These are phyloP conservation scores for Myrica gale DNA, from an alignment of 306 rosid species.

Conservation along the genomic window DNA sequence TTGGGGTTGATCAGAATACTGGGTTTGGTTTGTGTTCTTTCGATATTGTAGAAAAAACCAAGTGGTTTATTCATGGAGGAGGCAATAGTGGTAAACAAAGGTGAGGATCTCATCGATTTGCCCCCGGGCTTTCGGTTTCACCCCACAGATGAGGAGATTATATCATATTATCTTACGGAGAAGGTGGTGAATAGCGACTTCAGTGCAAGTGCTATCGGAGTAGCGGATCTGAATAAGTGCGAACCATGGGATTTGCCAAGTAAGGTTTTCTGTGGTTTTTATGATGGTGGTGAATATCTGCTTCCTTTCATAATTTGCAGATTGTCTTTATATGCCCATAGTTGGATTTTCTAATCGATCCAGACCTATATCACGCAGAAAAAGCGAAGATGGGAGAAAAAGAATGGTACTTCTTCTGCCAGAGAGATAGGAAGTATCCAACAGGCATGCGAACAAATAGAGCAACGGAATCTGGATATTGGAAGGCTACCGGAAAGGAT, in stretches of 20 bases:
- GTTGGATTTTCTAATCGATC: neutral
- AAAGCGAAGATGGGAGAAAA: constrained; percentile 95
- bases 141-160: constrained; percentile 86
- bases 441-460: constrained; percentile 92
- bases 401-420: constrained; percentile 89
- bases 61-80: constrained; percentile 43
- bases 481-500: constrained; percentile 98
- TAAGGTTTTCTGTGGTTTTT: constrained; percentile 20
- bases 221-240: constrained; percentile 85
- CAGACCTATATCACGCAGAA: constrained; percentile 39
- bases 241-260: constrained; percentile 98
- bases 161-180: constrained; percentile 54
- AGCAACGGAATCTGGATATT: constrained; percentile 86
- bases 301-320: too few relatives aligned
- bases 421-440: constrained; percentile 89
- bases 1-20: constrained; percentile 14
- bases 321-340: neutral
- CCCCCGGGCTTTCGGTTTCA: constrained; percentile 98
- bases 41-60: neutral
- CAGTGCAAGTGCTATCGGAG: constrained; percentile 76
- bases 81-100: constrained; percentile 48
- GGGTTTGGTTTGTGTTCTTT: constrained; percentile 24
- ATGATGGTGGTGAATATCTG: neutral
- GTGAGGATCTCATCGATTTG: constrained; percentile 51
- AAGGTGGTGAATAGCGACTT: constrained; percentile 60